phyloP scores from a whole-genome alignment of 2,329 filamentous ascomycete genomes.

The Fusarium anguioides region DNA sequence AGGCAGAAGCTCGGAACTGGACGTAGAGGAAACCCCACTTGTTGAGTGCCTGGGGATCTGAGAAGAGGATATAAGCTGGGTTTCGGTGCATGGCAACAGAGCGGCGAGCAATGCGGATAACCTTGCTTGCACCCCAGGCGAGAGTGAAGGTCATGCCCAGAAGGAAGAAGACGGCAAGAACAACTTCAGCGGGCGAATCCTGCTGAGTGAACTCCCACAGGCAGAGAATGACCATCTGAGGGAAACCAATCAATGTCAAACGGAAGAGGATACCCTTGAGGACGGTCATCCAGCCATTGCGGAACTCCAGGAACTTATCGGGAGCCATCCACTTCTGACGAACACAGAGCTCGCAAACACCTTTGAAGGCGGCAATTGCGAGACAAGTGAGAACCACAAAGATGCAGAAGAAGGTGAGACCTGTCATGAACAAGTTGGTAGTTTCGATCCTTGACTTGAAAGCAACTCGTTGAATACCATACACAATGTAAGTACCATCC shows the following conservation, averaged over 20 bases:
- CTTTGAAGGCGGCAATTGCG: slow-evolving; percentile 83
- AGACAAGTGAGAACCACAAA: slow-evolving; percentile 81
- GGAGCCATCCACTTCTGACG: slow-evolving; percentile 81
- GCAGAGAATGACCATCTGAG: slow-evolving; percentile 89
- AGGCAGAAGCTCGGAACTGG: slow-evolving; percentile 93
- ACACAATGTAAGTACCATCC: slow-evolving; percentile 71
- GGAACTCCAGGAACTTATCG: slow-evolving; percentile 92
- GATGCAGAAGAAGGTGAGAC: slow-evolving; percentile 87
- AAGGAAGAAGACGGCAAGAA: slow-evolving; percentile 90
- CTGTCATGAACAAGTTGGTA: slow-evolving; percentile 94
- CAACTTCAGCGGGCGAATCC: slow-evolving; percentile 87
- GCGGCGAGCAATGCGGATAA: slow-evolving; percentile 87
- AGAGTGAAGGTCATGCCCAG: slow-evolving; percentile 82
- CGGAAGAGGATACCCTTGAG: slow-evolving; percentile 95
- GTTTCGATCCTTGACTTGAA: slow-evolving; percentile 87
- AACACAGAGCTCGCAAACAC: slow-evolving; percentile 78
- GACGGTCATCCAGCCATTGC: slow-evolving; percentile 92
- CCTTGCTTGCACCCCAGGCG: slow-evolving; percentile 88
- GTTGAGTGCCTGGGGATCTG: slow-evolving; percentile 91
- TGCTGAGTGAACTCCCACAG: slow-evolving; percentile 91
- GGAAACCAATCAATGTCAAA: slow-evolving; percentile 88
- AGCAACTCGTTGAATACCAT: slow-evolving; percentile 88
- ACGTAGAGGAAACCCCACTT: slow-evolving; percentile 99
- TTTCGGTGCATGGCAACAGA: slow-evolving; percentile 95
- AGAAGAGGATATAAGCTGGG: slow-evolving; percentile 96